Evolutionary conservation across 164 flowering plant genomes (phyloP).

Genomic region (Aristolochia contorta): DNA sequence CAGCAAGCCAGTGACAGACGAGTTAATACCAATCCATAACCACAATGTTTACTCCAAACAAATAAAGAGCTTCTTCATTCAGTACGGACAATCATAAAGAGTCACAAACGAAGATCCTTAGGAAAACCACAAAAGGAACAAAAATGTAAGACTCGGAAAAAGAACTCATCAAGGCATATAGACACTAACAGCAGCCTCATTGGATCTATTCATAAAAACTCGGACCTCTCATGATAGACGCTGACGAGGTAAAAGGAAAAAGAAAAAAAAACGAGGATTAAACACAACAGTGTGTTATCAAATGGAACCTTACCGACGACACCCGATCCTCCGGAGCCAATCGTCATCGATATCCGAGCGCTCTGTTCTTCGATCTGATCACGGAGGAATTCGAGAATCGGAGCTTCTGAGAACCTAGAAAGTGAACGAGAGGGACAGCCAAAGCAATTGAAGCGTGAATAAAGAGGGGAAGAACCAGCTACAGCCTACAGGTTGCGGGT

Average conservation of each 20-base stretch:
- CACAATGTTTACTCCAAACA: no score
- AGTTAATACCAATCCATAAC: no score
- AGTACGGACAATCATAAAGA: no score
- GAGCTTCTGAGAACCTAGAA: conserved; percentile 1
- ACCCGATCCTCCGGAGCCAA: conserved; percentile 79
- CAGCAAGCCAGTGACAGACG: no score
- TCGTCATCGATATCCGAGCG: conserved; percentile 34
- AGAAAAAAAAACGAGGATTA: background rate
- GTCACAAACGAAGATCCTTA: no score
- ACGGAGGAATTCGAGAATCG: no score
- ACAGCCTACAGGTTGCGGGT: conserved; percentile 1
- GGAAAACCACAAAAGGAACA: no score
- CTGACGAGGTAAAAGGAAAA: background rate
- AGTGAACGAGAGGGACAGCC: background rate
- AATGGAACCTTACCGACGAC: conserved; percentile 48
- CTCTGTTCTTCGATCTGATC: no score
- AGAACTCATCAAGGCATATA: background rate
- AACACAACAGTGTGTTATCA: background rate
- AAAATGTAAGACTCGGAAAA: background rate
- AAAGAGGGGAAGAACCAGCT: no score
- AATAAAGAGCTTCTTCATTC: no score
- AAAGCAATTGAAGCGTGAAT: background rate
- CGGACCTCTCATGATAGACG: background rate
- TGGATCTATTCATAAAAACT: background rate
- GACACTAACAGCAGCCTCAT: background rate